These are phyloP conservation scores for Ballota nigra DNA, from an alignment of 257 asterid genomes.

Conservation along the genomic window DNA sequence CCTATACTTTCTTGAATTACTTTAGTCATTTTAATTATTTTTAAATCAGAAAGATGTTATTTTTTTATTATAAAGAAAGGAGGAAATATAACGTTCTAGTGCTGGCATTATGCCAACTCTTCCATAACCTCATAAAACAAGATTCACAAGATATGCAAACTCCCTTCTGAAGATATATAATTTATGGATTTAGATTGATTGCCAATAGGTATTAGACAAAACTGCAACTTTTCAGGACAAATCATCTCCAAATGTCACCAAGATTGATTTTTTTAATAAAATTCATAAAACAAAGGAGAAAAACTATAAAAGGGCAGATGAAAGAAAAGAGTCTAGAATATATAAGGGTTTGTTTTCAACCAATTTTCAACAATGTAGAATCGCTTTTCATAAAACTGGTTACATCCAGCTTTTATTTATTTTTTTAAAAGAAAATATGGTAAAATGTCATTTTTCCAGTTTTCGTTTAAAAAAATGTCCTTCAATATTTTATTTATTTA, in stretches of 20 bases:
- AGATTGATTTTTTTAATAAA: neutral
- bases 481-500: no score
- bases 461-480: no score
- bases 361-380: no score
- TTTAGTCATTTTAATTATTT: neutral
- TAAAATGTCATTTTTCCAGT: no score
- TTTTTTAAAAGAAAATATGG: no score
- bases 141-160: neutral
- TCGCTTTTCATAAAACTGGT: no score
- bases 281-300: neutral
- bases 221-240: neutral
- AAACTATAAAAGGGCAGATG: no score
- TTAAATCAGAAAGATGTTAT: neutral
- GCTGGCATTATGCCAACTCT: slow-evolving; percentile 21
- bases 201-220: slow-evolving; percentile 10
- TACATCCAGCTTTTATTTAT: no score
- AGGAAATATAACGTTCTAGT: no score
- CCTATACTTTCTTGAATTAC: neutral
- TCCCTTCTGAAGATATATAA: neutral
- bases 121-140: slow-evolving; percentile 7
- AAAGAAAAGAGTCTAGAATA: neutral
- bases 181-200: neutral
- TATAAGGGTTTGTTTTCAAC: neutral
- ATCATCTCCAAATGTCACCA: slow-evolving; percentile 19
- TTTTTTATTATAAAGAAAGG: neutral